Evolutionary conservation across 163 green algal genomes (phyloP).

Genomic region (Scenedesmus sp.): DNA sequence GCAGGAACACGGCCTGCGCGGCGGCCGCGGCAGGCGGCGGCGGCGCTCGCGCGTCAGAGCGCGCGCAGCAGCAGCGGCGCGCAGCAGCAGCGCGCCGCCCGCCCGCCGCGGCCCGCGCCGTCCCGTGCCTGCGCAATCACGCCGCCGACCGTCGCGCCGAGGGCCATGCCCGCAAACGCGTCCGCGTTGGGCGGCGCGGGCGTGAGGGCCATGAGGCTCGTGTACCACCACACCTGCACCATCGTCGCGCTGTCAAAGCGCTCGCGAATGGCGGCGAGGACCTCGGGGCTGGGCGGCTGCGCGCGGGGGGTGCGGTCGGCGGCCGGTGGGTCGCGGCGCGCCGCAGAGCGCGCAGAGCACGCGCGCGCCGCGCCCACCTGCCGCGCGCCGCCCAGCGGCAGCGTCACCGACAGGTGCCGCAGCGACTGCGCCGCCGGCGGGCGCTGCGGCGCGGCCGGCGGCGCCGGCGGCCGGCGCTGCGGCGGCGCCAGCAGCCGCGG

Average conservation of each 20-base stretch:
- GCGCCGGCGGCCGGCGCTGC: neutral
- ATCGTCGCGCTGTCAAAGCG: slow-evolving; percentile 35
- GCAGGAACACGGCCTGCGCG: slow-evolving; percentile 40
- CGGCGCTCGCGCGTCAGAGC: too few species aligned
- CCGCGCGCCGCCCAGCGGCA: slow-evolving; percentile 3
- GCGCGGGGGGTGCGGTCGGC: too few species aligned
- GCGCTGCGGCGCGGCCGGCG: neutral
- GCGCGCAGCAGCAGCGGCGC: neutral
- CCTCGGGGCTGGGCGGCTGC: too few species aligned
- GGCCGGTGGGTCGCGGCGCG: too few species aligned
- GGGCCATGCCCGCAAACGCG: slow-evolving; percentile 40
- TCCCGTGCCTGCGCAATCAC: neutral
- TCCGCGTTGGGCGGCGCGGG: slow-evolving; percentile 36
- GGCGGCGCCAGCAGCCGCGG: neutral
- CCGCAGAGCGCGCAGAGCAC: neutral
- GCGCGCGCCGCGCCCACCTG: neutral
- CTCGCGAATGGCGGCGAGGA: slow-evolving; percentile 2
- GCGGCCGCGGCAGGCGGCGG: too few species aligned
- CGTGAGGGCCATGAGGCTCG: slow-evolving; percentile 16
- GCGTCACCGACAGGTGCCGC: slow-evolving; percentile 26
- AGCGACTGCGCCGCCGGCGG: neutral
- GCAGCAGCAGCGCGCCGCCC: neutral
- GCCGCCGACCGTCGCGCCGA: neutral
- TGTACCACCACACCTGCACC: slow-evolving; percentile 43
- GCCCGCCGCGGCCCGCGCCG: neutral